Base-by-base conservation (phyloP, 2,329 filamentous ascomycete genomes). In the Nannizziopsis barbatae region DNA sequence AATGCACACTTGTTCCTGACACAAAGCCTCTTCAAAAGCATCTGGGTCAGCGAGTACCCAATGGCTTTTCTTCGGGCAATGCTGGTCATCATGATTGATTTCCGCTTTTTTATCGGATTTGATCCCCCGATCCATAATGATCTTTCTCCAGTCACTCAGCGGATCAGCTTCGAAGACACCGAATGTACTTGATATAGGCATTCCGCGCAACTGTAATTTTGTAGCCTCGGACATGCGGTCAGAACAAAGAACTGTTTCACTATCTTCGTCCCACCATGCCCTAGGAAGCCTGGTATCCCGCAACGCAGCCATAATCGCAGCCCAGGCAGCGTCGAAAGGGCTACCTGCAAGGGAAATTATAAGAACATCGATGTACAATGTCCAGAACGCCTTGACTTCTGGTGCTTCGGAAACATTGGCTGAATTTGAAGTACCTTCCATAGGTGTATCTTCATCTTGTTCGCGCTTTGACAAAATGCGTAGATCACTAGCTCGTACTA, bases 291-390 rank as follows among this genome's bases (percentile, higher is more conserved):
- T 78, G 3, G 86, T 90, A 64, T 92, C 79, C 46, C 73, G 74
- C 51, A 98, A 70, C 5, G 92, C 90, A 7, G 89, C 86, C 17
- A 95, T 65, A 0, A 93, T 75, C 10, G 87, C 81, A 0, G 83
- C 77, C 89, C 90, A 96, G 0, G 87, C 86, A 0, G 86, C 85
- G 60, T 98, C 90, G 55, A 96, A 89, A 1, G 87, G 79, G 59
- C 92, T 94, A 5, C 90, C 90, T 55, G 95, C 89, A 43, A 95
- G 80, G 0, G 86, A 93, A 56, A 98, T 83, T 68, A 95, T 92
- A 61, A 95, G 77, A n/a, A 95, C 75, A 62, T 96, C 90, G 55
- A 98, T 85, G 66, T 95, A 95, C 15, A 98, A 78, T 8, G 86
- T 82, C 92, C 90, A 98, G 65, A 93, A 96, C 0, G 84, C 92